Percentiles rank a stretch among this genome's conserved stretches.
Evolutionary conservation across 2,329 filamentous ascomycete species (phyloP).

Genomic region (Periconia sp.): DNA sequence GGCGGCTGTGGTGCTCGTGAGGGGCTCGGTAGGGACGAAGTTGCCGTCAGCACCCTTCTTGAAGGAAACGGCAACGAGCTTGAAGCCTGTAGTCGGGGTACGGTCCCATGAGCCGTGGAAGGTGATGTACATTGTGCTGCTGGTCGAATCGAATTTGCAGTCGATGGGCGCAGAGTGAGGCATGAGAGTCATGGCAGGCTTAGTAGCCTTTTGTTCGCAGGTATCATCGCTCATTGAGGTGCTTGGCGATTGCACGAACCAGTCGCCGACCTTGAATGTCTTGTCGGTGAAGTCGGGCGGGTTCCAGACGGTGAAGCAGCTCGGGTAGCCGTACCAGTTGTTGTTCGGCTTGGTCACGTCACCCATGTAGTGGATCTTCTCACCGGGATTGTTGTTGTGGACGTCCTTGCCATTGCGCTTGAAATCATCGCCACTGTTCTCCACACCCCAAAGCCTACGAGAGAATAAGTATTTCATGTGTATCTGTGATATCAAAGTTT

Average conservation of each 20-base stretch:
- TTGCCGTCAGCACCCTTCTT: constrained; percentile 43
- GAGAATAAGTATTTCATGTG: constrained; percentile 10
- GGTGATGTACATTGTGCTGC: constrained; percentile 65
- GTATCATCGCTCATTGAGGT: constrained; percentile 53
- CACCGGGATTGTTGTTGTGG: constrained; percentile 71
- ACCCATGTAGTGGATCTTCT: constrained; percentile 76
- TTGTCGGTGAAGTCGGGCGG: constrained; percentile 56
- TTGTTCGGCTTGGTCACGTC: constrained; percentile 52
- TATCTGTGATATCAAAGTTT: background rate
- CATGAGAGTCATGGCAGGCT: constrained; percentile 60
- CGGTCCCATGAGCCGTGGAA: constrained; percentile 74
- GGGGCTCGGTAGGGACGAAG: constrained; percentile 48
- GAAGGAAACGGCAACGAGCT: constrained; percentile 55
- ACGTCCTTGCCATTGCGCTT: constrained; percentile 62
- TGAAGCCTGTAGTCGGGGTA: constrained; percentile 56
- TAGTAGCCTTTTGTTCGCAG: constrained; percentile 46
- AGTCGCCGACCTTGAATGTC: constrained; percentile 55
- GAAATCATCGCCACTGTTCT: constrained; percentile 72
- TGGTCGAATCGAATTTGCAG: constrained; percentile 67
- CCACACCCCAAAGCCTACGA: constrained; percentile 57
- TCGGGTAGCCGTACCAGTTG: constrained; percentile 72
- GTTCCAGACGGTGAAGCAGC: constrained; percentile 71
- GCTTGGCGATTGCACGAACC: constrained; percentile 42
- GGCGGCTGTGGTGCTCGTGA: constrained; percentile 56
- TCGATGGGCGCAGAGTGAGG: constrained; percentile 75